phyloP scores from a whole-genome alignment of 129 eudicot species.

The Lonicera japonica region DNA sequence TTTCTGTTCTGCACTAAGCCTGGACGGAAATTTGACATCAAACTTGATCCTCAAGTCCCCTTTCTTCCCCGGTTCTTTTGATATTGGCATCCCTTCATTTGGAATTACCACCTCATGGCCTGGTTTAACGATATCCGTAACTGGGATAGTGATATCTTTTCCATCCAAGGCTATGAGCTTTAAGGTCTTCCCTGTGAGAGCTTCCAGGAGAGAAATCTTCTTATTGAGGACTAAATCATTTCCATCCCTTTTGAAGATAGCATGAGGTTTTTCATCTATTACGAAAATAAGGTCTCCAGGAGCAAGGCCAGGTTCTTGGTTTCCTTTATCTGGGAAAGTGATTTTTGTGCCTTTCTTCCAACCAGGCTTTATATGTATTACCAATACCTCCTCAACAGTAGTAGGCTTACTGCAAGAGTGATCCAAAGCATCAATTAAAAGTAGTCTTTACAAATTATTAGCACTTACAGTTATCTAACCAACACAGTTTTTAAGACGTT shows the following conservation, averaged over 20 bases:
- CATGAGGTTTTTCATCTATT: conserved; percentile 75
- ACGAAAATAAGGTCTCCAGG: conserved; percentile 83
- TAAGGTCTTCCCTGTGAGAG: conserved; percentile 72
- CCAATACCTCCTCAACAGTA: conserved; percentile 69
- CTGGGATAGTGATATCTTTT: conserved; percentile 35
- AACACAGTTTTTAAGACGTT: too few relatives aligned
- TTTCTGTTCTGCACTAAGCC: conserved; percentile 67
- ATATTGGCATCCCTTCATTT: conserved; percentile 79
- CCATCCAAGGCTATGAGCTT: conserved; percentile 62
- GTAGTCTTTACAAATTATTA: too few relatives aligned
- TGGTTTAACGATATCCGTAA: conserved; percentile 57
- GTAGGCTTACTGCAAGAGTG: conserved; percentile 58
- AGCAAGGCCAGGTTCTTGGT: conserved; percentile 63
- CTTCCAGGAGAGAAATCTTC: conserved; percentile 63
- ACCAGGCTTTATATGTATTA: conserved; percentile 78
- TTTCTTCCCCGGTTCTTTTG: conserved; percentile 75
- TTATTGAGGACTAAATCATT: conserved; percentile 61
- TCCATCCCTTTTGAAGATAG: conserved; percentile 72
- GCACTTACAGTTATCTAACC: too few relatives aligned
- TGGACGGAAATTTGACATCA: conserved; percentile 74
- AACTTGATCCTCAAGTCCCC: conserved; percentile 75
- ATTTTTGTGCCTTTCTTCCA: conserved; percentile 92
- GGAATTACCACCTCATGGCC: conserved; percentile 55
- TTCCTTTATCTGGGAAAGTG: conserved; percentile 86
- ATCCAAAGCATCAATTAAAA: conserved; percentile 9